phyloP scores from a whole-genome alignment of 441 rosid species.

The Populus hybrid region DNA sequence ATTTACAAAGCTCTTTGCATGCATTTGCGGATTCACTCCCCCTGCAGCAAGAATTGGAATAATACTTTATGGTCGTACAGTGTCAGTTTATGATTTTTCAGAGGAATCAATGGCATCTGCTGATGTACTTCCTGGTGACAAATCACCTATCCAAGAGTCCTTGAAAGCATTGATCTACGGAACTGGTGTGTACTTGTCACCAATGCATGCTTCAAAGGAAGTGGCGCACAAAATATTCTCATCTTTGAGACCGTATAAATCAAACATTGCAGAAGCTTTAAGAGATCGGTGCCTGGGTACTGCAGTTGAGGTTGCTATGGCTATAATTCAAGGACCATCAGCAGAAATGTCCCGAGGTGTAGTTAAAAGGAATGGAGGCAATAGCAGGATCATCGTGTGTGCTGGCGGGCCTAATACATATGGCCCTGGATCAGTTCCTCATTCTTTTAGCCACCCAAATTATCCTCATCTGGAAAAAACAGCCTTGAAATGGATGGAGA shows the following conservation, averaged over 20 bases:
- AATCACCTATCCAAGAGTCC: slow-evolving; percentile 69
- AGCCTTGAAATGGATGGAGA: slow-evolving; percentile 86
- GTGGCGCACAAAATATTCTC: slow-evolving; percentile 92
- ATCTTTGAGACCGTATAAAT: slow-evolving; percentile 75
- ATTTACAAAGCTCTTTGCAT: slow-evolving; percentile 92
- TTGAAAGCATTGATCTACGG: slow-evolving; percentile 87
- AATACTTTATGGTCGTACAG: slow-evolving; percentile 73
- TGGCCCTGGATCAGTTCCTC: slow-evolving; percentile 93
- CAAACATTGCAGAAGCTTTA: slow-evolving; percentile 70
- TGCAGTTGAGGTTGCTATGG: slow-evolving; percentile 90
- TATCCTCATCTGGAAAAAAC: slow-evolving; percentile 84
- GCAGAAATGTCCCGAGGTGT: slow-evolving; percentile 85
- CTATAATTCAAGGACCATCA: slow-evolving; percentile 87
- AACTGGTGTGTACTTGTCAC: slow-evolving; percentile 88
- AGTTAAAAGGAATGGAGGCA: slow-evolving; percentile 87
- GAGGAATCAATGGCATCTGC: slow-evolving; percentile 91
- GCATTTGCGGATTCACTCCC: slow-evolving; percentile 84
- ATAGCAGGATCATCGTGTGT: slow-evolving; percentile 82
- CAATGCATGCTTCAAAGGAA: slow-evolving; percentile 90
- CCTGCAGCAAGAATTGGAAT: slow-evolving; percentile 82
- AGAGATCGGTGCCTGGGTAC: slow-evolving; percentile 92
- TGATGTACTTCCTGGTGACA: slow-evolving; percentile 91
- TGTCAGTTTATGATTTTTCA: slow-evolving; percentile 88
- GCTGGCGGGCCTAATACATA: slow-evolving; percentile 92
- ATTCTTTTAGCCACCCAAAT: slow-evolving; percentile 78